A percentile compares a stretch with the other conserved stretches of the same genome.
Conservation (phyloP, 2,329 filamentous ascomycete species). For the Calcarisporium arbuscula region DNA sequence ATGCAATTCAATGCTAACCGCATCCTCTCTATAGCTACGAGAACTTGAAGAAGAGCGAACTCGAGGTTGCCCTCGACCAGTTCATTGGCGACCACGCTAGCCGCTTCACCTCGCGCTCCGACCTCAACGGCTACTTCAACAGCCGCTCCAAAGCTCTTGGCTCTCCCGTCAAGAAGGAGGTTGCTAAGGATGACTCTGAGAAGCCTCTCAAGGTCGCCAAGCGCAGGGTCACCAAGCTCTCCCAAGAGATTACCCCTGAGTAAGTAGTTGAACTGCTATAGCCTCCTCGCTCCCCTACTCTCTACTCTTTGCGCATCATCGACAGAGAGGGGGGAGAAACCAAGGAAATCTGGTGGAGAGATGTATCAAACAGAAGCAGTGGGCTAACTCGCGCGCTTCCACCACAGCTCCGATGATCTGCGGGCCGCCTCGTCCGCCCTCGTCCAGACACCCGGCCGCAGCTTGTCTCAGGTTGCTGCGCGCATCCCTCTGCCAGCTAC, state of each 20-base stretch:
- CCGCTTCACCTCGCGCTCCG: constrained; percentile 55
- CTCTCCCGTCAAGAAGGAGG: constrained; percentile 54
- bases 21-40: too few relatives aligned
- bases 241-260: constrained; percentile 40
- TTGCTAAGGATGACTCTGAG: constrained; percentile 29
- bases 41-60: constrained; percentile 68
- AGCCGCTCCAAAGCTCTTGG: constrained; percentile 52
- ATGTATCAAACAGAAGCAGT: too few relatives aligned
- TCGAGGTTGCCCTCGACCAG: constrained; percentile 68
- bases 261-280: too few relatives aligned
- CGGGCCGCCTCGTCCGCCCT: constrained; percentile 36
- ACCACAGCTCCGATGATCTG: constrained; percentile 22
- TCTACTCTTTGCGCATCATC: too few relatives aligned
- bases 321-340: too few relatives aligned
- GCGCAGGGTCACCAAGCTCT: constrained; percentile 38
- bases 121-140: constrained; percentile 70
- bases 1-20: too few relatives aligned
- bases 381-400: not conserved
- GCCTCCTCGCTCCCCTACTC: too few relatives aligned
- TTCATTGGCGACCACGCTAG: constrained; percentile 64
- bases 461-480: constrained; percentile 44
- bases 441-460: constrained; percentile 44
- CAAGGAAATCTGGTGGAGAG: too few relatives aligned
- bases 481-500: constrained; percentile 73
- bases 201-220: constrained; percentile 37